Base-by-base conservation (phyloP, 805 yeast genomes). In the Ogataea pini region DNA sequence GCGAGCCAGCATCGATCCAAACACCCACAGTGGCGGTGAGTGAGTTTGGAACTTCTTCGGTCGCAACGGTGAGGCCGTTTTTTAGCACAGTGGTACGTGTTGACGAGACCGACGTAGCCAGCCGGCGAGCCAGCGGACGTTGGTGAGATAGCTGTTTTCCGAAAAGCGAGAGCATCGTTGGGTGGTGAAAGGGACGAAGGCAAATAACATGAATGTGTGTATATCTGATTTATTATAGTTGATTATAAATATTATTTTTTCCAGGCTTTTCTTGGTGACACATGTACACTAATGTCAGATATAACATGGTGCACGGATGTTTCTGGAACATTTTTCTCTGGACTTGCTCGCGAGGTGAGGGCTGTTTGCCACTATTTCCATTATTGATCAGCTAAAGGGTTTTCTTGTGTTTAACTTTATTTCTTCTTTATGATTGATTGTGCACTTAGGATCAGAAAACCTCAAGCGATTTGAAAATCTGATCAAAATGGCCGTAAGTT, bases 1-100 rank as follows among this genome's bases (percentile, higher is more conserved):
- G 78, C 3, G 97, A 91, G 2, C 99, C 99, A 34, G 99, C 97
- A 70, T 94, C 97, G 52, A 94, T 90, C 92, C 97, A 95, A 47
- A 94, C 92, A 2, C 98, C 99, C 12, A 94, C 97, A 1, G 99
- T 94, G 52, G 99, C 98, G 37, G 97, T 90, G 58, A 85, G 78
- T 7, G 95, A 84, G 53, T 86, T 84, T 9, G 98, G 98, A 64
- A 87, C 81, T 37, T 76, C 63, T 65, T 94, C 98, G 39, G 95
- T 79, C 46, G 98, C 99, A 33, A 92, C 96, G 0, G 97, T 92
- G 37, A 94, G 70, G 2, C 99, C 99, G 65, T 94, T 94, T n/a
- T 84, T 73, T 45, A 94, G 74, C 3, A 85, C 80, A 1, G 97
- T 80, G 8, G 90, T 86, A 63, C 76, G 71, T 25, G 89, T 80